Evolutionary conservation across 1,139 yeast genomes (phyloP).

Genomic region (Yamadazyma buinensis): DNA sequence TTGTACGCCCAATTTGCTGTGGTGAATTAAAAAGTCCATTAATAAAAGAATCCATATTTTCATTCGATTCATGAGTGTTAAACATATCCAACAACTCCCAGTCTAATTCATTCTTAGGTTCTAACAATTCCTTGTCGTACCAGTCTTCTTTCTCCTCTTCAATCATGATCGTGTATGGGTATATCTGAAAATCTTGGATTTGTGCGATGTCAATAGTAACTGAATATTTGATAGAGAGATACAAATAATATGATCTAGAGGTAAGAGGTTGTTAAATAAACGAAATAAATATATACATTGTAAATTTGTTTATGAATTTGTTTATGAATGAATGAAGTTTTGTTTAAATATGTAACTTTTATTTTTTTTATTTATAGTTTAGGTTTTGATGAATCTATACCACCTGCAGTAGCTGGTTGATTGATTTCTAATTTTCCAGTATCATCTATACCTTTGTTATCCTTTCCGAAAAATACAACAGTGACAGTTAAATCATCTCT

Average conservation of each 20-base stretch:
- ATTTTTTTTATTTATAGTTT: slow-evolving; percentile 29
- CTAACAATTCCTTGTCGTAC: slow-evolving; percentile 27
- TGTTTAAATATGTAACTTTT: not conserved
- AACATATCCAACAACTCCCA: slow-evolving; percentile 61
- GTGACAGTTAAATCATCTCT: slow-evolving; percentile 96
- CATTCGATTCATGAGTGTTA: slow-evolving; percentile 37
- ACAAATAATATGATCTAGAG: no score
- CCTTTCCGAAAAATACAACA: slow-evolving; percentile 83
- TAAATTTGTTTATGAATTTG: not conserved
- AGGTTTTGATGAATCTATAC: slow-evolving; percentile 45
- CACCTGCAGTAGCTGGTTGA: slow-evolving; percentile 56
- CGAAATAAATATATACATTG: not conserved
- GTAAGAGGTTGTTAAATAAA: no score
- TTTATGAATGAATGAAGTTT: no score
- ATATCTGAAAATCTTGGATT: no score
- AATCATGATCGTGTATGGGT: not conserved
- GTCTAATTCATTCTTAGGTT: slow-evolving; percentile 48
- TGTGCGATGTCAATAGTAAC: no score
- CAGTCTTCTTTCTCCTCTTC: slow-evolving; percentile 5
- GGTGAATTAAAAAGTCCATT: slow-evolving; percentile 50
- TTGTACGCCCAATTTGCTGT: slow-evolving; percentile 49
- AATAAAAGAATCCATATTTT: slow-evolving; percentile 27
- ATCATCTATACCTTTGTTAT: slow-evolving; percentile 37
- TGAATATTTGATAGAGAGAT: no score
- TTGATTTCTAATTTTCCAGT: slow-evolving; percentile 53